Evolutionary conservation across 768 basidiomycete genomes (phyloP), one percentile per base, ranked within the genome.

Genomic region (Russula ochroleuca): DNA sequence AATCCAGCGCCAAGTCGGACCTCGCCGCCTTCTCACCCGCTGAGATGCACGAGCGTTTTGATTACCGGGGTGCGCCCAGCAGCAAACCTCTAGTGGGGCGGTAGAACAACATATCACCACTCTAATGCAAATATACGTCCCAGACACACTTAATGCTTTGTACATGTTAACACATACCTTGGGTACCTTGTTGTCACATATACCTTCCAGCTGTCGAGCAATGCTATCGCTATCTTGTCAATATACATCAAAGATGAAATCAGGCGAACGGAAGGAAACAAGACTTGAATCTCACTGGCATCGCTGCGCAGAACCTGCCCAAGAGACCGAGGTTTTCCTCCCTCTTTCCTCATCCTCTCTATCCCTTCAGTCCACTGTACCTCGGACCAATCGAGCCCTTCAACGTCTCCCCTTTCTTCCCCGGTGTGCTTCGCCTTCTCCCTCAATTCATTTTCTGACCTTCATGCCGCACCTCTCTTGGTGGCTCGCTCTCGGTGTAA

Each of bases 41-140:
- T n/a, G 49, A 63, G 43, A 50, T 67, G 58, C 67, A 57, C 47
- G 17, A 60, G 45, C 62, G 50, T 19, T 68, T 63, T 38, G 67
- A 67, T 23, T 67, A 67, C 17, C 53, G 40, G 3, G 57, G 43
- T 48, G 59, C 41, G 35, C 41, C 66, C 10, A 37, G 43, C 31
- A 65, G 51, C 56, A 67, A 59, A 14, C 31, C 63, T 19, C 41
- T 52, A n/a, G n/a, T 49, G 33, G 59, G 37, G 17, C 33, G 3
- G 21, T 64, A 45, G 53, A 56, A n/a, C 35, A 8, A 25, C 48
- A 6, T 17, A 8, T 47, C 45, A 54, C 7, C 49, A 57, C 40
- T 14, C 15, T 53, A 41, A 43, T 63, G 19, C 41, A 15, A 41
- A 53, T 52, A 58, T 52, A 43, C 33, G 21, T 21, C 37, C 25